Evolutionary conservation across 768 basidiomycete species (phyloP).

Genomic region (Lenzites betulinus): DNA sequence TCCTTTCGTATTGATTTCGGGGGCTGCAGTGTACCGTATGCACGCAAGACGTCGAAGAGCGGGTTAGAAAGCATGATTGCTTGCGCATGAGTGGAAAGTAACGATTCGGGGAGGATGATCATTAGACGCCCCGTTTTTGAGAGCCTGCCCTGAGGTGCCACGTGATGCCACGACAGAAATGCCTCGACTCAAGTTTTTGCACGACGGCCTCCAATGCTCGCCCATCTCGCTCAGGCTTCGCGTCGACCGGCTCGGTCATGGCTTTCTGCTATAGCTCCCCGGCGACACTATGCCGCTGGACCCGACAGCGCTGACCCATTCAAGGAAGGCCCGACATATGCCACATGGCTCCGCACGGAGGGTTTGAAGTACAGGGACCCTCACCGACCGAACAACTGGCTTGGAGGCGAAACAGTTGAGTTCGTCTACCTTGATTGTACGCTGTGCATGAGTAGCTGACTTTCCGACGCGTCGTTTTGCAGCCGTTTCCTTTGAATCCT

Average conservation of each 20-base stretch:
- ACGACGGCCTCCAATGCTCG: constrained; percentile 28
- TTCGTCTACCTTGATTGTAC: constrained; percentile 27
- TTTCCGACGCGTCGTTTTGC: constrained; percentile 2
- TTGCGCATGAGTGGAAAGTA: too few species aligned
- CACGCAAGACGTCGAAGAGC: constrained; percentile 43
- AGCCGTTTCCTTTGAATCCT: constrained; percentile 89
- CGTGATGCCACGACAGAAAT: constrained; percentile 27
- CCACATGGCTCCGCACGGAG: constrained; percentile 44
- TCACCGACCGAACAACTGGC: constrained; percentile 57
- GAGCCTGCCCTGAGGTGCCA: constrained; percentile 31
- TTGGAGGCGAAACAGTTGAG: constrained; percentile 58
- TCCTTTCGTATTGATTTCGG: constrained; percentile 42
- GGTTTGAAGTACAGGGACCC: constrained; percentile 47
- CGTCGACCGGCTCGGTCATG: constrained; percentile 27
- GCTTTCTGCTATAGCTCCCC: neutral
- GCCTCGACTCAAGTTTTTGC: constrained; percentile 29
- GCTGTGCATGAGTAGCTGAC: constrained; percentile 12
- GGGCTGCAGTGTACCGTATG: constrained; percentile 54
- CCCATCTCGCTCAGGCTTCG: constrained; percentile 27
- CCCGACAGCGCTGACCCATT: constrained; percentile 1
- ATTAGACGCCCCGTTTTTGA: neutral
- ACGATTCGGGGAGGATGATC: too few species aligned
- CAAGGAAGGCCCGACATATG: constrained; percentile 20
- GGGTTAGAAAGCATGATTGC: constrained; percentile 6
- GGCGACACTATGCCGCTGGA: constrained; percentile 9